Percentiles rank a stretch among this genome's conserved stretches.
These are phyloP conservation scores for Hypoxylon sp. DNA, from an alignment of 2,329 filamentous ascomycete species.

Conservation along the genomic window DNA sequence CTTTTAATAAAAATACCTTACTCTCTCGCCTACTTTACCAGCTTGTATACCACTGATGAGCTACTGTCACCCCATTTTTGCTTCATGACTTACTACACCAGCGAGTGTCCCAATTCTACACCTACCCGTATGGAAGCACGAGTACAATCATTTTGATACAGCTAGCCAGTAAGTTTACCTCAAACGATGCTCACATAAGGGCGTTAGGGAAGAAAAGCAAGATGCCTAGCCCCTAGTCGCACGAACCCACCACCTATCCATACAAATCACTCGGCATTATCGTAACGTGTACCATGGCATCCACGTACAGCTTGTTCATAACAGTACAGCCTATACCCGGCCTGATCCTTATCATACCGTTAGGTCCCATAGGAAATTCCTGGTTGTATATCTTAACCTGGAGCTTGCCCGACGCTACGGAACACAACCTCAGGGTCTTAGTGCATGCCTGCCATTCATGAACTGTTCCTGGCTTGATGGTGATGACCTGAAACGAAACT, in stretches of 20 bases:
- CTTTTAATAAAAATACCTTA: not conserved
- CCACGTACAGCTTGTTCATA: conserved; percentile 62
- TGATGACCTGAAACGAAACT: conserved; percentile 59
- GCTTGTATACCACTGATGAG: not conserved
- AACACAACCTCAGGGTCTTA: conserved; percentile 58
- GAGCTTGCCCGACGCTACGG: conserved; percentile 60
- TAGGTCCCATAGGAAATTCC: conserved; percentile 60
- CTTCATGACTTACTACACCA: not conserved
- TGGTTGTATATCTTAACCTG: conserved; percentile 56
- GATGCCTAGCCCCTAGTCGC: no score
- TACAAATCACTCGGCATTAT: conserved; percentile 37
- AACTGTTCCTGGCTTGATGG: conserved; percentile 58
- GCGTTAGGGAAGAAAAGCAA: no score
- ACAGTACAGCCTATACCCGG: conserved; percentile 58
- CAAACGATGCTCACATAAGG: not conserved
- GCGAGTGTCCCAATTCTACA: not conserved
- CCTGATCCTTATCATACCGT: conserved; percentile 62
- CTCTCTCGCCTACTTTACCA: not conserved
- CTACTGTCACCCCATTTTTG: not conserved
- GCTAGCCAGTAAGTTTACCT: not conserved
- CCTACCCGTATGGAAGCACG: not conserved
- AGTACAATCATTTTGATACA: not conserved
- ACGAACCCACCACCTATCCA: conserved; percentile 3
- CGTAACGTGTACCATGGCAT: conserved; percentile 62
- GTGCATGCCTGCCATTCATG: conserved; percentile 53